phyloP scores from a whole-genome alignment of 345 rosid genomes.

The Noccaea bulbosa region DNA sequence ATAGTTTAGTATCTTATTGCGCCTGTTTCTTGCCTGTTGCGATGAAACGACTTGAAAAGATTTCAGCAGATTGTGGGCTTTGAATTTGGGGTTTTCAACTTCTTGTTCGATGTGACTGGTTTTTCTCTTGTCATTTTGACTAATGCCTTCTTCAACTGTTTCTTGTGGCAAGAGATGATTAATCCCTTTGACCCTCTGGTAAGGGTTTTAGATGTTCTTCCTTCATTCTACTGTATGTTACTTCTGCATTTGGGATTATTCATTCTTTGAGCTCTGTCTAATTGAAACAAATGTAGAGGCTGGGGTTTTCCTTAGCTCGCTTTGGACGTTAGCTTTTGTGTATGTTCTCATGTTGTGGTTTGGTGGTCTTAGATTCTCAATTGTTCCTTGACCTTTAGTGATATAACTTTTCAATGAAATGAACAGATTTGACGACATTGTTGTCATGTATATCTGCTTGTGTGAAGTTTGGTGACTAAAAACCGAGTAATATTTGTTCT shows the following conservation, averaged over 20 bases:
- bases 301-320: not conserved
- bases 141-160: not conserved
- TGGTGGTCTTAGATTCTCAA: not conserved
- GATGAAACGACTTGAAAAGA: not conserved
- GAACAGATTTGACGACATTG: not conserved
- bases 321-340: conserved; percentile 14
- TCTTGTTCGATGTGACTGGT: not conserved
- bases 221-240: not conserved
- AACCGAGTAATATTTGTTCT: conserved; percentile 26
- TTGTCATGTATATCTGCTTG: not conserved
- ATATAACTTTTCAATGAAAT: not conserved
- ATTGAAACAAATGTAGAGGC: not conserved
- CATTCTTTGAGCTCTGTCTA: not conserved
- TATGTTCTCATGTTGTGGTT: conserved; percentile 7
- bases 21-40: not conserved
- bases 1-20: conserved; percentile 21
- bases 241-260: not conserved
- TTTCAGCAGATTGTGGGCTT: not conserved
- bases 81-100: not conserved
- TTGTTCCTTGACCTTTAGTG: conserved; percentile 9
- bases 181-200: not conserved
- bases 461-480: conserved; percentile 11
- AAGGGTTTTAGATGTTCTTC: not conserved
- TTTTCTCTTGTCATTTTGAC: not conserved
- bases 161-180: not conserved